These are phyloP conservation scores for Crassisporium funariophilum DNA, from an alignment of 768 basidiomycete genomes.

Conservation along the genomic window DNA sequence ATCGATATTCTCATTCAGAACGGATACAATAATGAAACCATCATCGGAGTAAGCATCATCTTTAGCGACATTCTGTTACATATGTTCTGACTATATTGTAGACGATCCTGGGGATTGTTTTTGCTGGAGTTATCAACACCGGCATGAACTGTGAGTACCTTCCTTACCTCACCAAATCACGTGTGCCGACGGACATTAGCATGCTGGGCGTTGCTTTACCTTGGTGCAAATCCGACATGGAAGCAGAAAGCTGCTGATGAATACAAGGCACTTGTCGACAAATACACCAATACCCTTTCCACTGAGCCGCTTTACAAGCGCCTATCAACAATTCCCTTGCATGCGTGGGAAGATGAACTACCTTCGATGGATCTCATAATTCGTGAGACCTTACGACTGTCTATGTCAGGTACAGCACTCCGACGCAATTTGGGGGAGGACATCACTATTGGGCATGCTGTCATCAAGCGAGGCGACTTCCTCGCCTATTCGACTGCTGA, in stretches of 20 bases:
- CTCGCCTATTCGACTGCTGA: conserved; percentile 35
- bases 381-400: conserved; percentile 41
- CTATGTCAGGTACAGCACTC: conserved; percentile 27
- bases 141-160: conserved; percentile 32
- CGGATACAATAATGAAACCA: conserved; percentile 28
- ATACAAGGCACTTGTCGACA: conserved; percentile 29
- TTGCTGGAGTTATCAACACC: conserved; percentile 36
- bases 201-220: conserved; percentile 39
- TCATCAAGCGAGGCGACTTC: conserved; percentile 35
- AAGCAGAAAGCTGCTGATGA: conserved; percentile 31
- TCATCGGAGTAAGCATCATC: conserved; percentile 23
- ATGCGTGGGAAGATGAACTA: conserved; percentile 43
- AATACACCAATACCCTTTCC: conserved; percentile 25
- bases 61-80: background rate
- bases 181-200: conserved; percentile 19
- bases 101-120: conserved; percentile 36
- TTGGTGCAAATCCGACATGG: conserved; percentile 37
- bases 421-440: conserved; percentile 38
- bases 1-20: conserved; percentile 36
- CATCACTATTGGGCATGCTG: conserved; percentile 26
- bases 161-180: background rate
- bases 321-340: conserved; percentile 35
- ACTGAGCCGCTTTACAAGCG: conserved; percentile 35
- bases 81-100: conserved; percentile 2
- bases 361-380: conserved; percentile 39